Conservation (phyloP, 2,329 filamentous ascomycete species). For the Diaporthe vexans region DNA sequence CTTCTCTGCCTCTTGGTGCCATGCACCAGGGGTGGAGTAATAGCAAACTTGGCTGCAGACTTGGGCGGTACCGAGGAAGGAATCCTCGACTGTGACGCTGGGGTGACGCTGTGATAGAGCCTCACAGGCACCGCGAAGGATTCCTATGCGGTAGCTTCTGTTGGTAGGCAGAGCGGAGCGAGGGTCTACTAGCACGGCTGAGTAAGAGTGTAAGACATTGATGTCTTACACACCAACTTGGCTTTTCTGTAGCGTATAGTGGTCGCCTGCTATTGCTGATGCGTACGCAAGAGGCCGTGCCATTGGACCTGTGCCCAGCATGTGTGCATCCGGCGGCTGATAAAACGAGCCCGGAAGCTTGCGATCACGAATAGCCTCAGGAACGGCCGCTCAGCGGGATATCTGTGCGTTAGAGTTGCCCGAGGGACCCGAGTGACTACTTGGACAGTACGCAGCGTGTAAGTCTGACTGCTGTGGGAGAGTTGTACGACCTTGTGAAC, state of each 20-base stretch:
- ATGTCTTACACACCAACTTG: slow-evolving; percentile 36
- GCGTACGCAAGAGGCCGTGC: neutral
- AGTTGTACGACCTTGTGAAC: too few relatives aligned
- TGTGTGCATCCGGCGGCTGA: slow-evolving; percentile 28
- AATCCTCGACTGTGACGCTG: slow-evolving; percentile 5
- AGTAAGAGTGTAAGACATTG: slow-evolving; percentile 36
- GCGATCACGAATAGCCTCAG: slow-evolving; percentile 9
- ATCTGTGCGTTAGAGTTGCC: slow-evolving; percentile 22
- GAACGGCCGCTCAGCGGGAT: neutral
- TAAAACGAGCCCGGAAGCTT: slow-evolving; percentile 30
- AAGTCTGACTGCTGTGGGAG: neutral
- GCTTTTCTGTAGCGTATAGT: slow-evolving; percentile 20
- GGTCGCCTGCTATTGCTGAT: slow-evolving; percentile 31
- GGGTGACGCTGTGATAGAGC: slow-evolving; percentile 26
- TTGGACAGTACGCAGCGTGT: neutral
- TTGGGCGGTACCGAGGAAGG: slow-evolving; percentile 17
- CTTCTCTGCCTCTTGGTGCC: too few relatives aligned
- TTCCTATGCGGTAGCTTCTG: neutral
- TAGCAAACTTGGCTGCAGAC: slow-evolving; percentile 17
- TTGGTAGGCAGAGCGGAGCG: neutral
- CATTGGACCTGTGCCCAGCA: neutral
- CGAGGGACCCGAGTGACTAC: neutral
- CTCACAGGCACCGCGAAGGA: slow-evolving; percentile 9
- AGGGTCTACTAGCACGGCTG: slow-evolving; percentile 21
- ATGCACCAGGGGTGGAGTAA: slow-evolving; percentile 7